A percentile compares a stretch with the other conserved stretches of the same genome.
Evolutionary conservation across 148 eudicot genomes (phyloP).

Genomic region (Rhododendron griersonianum): DNA sequence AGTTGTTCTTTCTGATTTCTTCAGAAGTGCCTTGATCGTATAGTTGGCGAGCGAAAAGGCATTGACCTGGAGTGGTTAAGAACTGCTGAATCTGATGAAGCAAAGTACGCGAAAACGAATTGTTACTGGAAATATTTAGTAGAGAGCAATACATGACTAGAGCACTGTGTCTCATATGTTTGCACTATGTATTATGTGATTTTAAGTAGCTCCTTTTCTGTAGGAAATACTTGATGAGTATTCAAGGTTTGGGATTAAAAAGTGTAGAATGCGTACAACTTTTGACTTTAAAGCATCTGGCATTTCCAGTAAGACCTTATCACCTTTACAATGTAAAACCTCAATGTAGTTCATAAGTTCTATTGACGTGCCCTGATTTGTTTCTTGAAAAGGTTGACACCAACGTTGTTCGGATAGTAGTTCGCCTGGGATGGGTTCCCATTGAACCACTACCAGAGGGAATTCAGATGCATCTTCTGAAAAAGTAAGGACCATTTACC

Average conservation of each 20-base stretch:
- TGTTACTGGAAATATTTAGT: background rate
- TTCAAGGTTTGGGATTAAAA: conserved; percentile 53
- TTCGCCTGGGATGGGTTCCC: conserved; percentile 91
- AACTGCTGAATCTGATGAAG: conserved; percentile 50
- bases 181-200: background rate
- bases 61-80: conserved; percentile 86
- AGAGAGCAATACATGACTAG: background rate
- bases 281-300: conserved; percentile 61
- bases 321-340: background rate
- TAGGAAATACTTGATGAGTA: conserved; percentile 71
- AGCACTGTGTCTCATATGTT: background rate
- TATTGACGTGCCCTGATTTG: background rate
- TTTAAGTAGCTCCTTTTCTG: conserved; percentile 4
- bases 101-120: conserved; percentile 45
- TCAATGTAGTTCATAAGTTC: background rate
- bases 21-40: conserved; percentile 62
- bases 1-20: too few relatives aligned
- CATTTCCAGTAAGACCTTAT: conserved; percentile 65
- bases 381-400: conserved; percentile 57
- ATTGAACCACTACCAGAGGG: conserved; percentile 57
- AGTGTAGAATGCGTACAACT: conserved; percentile 45
- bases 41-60: conserved; percentile 52
- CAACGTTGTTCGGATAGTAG: conserved; percentile 63
- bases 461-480: conserved; percentile 54
- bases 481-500: conserved; percentile 33